Conservation (phyloP, 352 stramenopile genomes). For the Phytophthora meadii region DNA sequence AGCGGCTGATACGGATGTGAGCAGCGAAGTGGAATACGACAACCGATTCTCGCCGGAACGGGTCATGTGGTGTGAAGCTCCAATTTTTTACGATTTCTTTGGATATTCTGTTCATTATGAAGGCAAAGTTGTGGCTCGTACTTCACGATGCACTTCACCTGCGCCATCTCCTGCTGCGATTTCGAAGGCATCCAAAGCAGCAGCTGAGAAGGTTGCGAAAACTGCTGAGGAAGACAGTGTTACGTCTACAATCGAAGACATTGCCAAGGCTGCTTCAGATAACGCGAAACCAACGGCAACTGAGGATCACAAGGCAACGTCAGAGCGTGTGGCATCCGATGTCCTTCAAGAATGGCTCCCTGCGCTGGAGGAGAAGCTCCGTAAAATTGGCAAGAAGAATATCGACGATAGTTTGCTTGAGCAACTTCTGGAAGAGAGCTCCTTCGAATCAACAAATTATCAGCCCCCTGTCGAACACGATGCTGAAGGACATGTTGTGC, state of each 20-base stretch:
- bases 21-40: slow-evolving; percentile 11
- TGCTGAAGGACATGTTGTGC: slow-evolving; percentile 21
- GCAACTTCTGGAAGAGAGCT: slow-evolving; percentile 30
- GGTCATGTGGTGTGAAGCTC: slow-evolving; percentile 44
- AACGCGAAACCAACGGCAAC: slow-evolving; percentile 9
- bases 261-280: slow-evolving; percentile 20
- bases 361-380: slow-evolving; percentile 55
- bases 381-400: slow-evolving; percentile 29
- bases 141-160: slow-evolving; percentile 41
- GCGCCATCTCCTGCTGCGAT: slow-evolving; percentile 19
- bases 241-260: slow-evolving; percentile 10
- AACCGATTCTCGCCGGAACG: slow-evolving; percentile 28
- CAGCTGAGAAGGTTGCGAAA: slow-evolving; percentile 12
- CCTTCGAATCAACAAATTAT: neutral
- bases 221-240: neutral
- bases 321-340: slow-evolving; percentile 19
- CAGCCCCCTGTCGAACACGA: slow-evolving; percentile 21
- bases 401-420: slow-evolving; percentile 35
- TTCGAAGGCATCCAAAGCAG: slow-evolving; percentile 24
- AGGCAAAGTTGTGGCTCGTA: slow-evolving; percentile 52
- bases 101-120: slow-evolving; percentile 71
- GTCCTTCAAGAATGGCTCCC: slow-evolving; percentile 60
- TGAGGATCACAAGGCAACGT: slow-evolving; percentile 10
- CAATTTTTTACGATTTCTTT: slow-evolving; percentile 62
- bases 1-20: slow-evolving; percentile 22